Conservation (phyloP, 169 alveolate species). For the Plasmodium knowlesi region DNA sequence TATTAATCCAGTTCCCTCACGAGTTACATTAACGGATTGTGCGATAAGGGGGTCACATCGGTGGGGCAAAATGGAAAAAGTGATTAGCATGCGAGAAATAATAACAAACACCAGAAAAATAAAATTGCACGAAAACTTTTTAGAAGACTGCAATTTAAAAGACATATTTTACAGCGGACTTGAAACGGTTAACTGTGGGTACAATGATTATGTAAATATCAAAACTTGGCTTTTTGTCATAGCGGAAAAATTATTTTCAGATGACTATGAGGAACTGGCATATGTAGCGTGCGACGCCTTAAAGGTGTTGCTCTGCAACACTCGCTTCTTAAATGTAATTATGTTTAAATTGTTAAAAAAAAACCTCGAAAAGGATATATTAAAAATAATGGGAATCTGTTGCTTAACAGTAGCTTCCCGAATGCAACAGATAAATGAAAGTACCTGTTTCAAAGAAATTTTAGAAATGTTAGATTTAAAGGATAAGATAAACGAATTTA, state of each 20-base stretch:
- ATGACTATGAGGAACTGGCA: slow-evolving; percentile 59
- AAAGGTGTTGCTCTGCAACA: slow-evolving; percentile 64
- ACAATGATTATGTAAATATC: slow-evolving; percentile 71
- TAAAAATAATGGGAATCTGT: slow-evolving; percentile 71
- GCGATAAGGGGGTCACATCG: not conserved
- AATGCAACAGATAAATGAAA: slow-evolving; percentile 74
- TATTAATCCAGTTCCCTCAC: not conserved
- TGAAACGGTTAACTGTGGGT: slow-evolving; percentile 68
- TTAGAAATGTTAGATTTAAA: slow-evolving; percentile 36
- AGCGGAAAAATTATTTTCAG: slow-evolving; percentile 60
- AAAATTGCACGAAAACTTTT: slow-evolving; percentile 73
- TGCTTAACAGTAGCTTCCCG: slow-evolving; percentile 76
- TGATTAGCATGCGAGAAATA: slow-evolving; percentile 69
- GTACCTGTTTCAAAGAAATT: slow-evolving; percentile 63
- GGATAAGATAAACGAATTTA: slow-evolving; percentile 53
- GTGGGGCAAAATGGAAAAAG: slow-evolving; percentile 64
- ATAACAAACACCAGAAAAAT: slow-evolving; percentile 63
- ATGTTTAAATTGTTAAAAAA: slow-evolving; percentile 56
- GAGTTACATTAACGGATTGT: not conserved
- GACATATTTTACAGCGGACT: slow-evolving; percentile 64
- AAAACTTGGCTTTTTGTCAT: slow-evolving; percentile 69
- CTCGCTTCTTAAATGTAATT: slow-evolving; percentile 44
- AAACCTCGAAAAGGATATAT: slow-evolving; percentile 46
- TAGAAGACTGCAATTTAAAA: slow-evolving; percentile 69
- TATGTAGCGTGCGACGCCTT: slow-evolving; percentile 74